phyloP scores from a whole-genome alignment of 2,329 filamentous ascomycete genomes.

The Magnaporthiopsis rhizophila region DNA sequence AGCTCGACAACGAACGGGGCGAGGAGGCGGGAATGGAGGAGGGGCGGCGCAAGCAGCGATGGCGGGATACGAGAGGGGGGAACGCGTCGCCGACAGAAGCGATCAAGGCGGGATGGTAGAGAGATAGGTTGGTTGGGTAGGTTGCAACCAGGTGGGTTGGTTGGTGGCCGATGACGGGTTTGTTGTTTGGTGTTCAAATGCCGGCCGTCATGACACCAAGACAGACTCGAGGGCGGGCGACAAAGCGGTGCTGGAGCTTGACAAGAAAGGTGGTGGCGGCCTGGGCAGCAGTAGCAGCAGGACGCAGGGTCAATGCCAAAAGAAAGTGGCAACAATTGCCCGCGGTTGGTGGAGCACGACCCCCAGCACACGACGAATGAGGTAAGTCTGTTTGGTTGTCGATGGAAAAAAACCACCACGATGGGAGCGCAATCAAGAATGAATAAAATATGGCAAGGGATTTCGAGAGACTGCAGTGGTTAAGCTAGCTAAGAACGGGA shows the following conservation, averaged over 20 bases:
- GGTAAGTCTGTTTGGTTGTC: neutral
- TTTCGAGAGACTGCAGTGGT: neutral
- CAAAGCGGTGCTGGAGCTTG: neutral
- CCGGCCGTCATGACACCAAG: neutral
- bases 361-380: neutral
- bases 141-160: neutral
- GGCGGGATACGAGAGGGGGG: too few species aligned
- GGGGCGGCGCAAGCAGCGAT: neutral
- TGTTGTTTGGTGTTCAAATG: neutral
- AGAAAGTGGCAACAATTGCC: neutral
- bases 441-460: neutral
- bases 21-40: neutral
- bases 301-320: neutral
- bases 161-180: too few species aligned
- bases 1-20: neutral
- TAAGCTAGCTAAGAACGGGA: neutral
- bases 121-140: neutral
- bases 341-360: neutral
- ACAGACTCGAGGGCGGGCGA: neutral
- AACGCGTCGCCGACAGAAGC: neutral
- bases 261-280: neutral
- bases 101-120: neutral
- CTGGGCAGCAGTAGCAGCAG: neutral
- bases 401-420: neutral
- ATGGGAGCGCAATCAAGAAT: neutral